Evolutionary conservation across 495 filamentous ascomycete genomes (phyloP).

Genomic region (Aspergillus ellipticus): DNA sequence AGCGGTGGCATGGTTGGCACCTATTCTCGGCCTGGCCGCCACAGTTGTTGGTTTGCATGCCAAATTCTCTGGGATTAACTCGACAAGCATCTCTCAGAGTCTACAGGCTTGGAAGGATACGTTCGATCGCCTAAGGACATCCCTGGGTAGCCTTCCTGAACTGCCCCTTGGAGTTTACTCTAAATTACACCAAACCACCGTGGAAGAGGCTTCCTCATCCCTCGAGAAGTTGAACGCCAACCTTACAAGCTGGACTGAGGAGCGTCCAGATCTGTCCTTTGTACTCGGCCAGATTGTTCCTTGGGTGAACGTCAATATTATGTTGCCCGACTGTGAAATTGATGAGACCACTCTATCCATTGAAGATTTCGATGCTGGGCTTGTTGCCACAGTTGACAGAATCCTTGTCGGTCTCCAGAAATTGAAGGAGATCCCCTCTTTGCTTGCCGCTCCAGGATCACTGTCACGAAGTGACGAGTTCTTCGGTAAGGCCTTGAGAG

Average conservation of each 20-base stretch:
- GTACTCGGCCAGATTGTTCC: constrained; percentile 56
- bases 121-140: constrained; percentile 35
- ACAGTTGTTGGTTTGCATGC: constrained; percentile 55
- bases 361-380: constrained; percentile 47
- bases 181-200: constrained; percentile 33
- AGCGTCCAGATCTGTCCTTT: constrained; percentile 59
- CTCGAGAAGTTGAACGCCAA: constrained; percentile 42
- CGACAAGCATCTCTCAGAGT: constrained; percentile 32
- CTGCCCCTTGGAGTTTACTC: constrained; percentile 56
- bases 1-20: constrained; percentile 47
- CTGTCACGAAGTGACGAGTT: constrained; percentile 56
- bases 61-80: constrained; percentile 52
- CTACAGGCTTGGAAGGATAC: constrained; percentile 49
- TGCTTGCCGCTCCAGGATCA: constrained; percentile 59
- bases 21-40: constrained; percentile 42
- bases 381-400: constrained; percentile 59
- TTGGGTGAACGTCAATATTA: constrained; percentile 32
- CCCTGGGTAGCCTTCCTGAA: constrained; percentile 44
- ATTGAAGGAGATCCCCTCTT: constrained; percentile 56
- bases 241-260: constrained; percentile 37
- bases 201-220: constrained; percentile 40
- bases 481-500: constrained; percentile 52
- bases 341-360: constrained; percentile 22
- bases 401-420: constrained; percentile 73
- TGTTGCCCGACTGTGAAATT: constrained; percentile 7